Percentiles rank a stretch among this genome's conserved stretches.
Conservation (phyloP, 108 stramenopile genomes). For the Stephanodiscus minutulus region DNA sequence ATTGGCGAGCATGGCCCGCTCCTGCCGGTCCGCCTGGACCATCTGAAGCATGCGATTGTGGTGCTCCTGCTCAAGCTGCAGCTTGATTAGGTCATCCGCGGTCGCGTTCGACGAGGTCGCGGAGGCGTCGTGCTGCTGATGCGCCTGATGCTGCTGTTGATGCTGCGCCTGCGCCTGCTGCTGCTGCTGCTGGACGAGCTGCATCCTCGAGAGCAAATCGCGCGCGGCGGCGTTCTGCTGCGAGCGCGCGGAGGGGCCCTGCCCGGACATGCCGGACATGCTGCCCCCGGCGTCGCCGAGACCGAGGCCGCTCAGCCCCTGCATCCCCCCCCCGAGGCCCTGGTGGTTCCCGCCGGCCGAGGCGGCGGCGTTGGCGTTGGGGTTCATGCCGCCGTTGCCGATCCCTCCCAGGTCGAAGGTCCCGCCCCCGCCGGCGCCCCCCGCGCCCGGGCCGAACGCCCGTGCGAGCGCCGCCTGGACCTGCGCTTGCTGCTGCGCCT, state of each 20-base stretch:
- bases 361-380: not conserved
- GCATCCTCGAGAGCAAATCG: slow-evolving; percentile 30
- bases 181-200: slow-evolving; percentile 19
- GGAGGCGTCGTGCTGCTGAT: not conserved
- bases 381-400: not conserved
- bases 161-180: slow-evolving; percentile 3
- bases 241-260: not conserved
- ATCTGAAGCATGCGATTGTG: slow-evolving; percentile 21
- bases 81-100: slow-evolving; percentile 24
- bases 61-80: slow-evolving; percentile 24
- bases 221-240: slow-evolving; percentile 5
- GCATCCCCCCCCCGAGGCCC: not conserved
- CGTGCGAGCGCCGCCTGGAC: slow-evolving; percentile 3
- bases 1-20: slow-evolving; percentile 16
- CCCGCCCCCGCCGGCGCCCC: slow-evolving; percentile 2
- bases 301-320: not conserved
- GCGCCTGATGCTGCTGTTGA: not conserved
- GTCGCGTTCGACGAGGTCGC: not conserved
- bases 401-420: not conserved
- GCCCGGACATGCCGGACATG: not conserved
- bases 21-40: slow-evolving; percentile 7
- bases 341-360: not conserved
- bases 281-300: not conserved
- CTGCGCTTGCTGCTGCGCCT: slow-evolving; percentile 38
- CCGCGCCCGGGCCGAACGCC: not conserved